Evolutionary conservation across 2,329 filamentous ascomycete species (phyloP).

Genomic region (Fonsecaea monophora): DNA sequence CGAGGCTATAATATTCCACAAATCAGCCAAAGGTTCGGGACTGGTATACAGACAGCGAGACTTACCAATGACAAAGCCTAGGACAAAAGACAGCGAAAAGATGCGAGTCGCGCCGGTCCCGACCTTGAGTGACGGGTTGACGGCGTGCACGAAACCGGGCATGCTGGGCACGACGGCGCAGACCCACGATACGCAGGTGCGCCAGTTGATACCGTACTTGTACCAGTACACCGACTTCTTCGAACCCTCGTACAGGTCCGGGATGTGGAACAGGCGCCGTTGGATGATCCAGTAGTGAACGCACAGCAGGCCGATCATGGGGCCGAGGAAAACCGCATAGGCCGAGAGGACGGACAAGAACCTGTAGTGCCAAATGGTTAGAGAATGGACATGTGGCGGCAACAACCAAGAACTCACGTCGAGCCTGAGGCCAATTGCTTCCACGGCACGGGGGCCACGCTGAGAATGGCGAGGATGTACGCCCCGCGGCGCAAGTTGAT

Average conservation of each 20-base stretch:
- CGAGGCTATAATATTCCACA: not conserved
- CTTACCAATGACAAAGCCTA: conserved; percentile 45
- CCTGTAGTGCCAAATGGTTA: not conserved
- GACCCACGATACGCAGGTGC: conserved; percentile 48
- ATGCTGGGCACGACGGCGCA: conserved; percentile 44
- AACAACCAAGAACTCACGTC: conserved; percentile 38
- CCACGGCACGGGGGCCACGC: conserved; percentile 59
- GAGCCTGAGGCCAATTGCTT: conserved; percentile 55
- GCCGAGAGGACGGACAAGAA: conserved; percentile 57
- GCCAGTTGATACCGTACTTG: conserved; percentile 53
- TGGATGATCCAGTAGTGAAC: conserved; percentile 47
- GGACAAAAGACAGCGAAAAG: conserved; percentile 51
- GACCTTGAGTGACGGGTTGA: conserved; percentile 36
- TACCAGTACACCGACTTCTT: conserved; percentile 53
- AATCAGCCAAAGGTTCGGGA: not conserved
- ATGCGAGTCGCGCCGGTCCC: conserved; percentile 46
- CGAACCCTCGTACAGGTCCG: conserved; percentile 51
- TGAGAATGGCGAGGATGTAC: conserved; percentile 55
- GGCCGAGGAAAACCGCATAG: conserved; percentile 56
- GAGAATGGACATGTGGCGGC: not conserved
- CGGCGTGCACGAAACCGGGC: conserved; percentile 41
- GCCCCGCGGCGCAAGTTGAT: conserved; percentile 64
- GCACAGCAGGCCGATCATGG: conserved; percentile 45
- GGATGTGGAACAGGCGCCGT: conserved; percentile 48
- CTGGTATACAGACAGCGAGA: not conserved